Percentiles rank a stretch among this genome's conserved stretches.
These are phyloP conservation scores for Serendipita vermifera DNA, from an alignment of 768 basidiomycete species.

Conservation along the genomic window DNA sequence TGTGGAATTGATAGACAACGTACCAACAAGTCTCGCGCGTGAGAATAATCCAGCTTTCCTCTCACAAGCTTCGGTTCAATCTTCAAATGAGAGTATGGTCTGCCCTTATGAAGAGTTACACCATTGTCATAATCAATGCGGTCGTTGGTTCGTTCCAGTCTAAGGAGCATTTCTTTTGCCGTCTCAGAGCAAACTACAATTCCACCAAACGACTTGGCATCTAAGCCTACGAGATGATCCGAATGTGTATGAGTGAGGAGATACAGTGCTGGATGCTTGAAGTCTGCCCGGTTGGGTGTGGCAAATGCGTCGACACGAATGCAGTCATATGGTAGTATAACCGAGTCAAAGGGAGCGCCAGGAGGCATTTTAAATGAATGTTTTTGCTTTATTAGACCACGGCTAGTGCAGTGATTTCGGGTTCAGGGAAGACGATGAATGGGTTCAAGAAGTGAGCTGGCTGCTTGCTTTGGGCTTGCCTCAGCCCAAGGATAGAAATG, in stretches of 20 bases:
- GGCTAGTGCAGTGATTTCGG: too few relatives aligned
- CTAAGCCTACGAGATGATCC: conserved; percentile 71
- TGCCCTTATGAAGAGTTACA: conserved; percentile 35
- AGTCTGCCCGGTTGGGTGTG: conserved; percentile 27
- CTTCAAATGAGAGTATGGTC: conserved; percentile 58
- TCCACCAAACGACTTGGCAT: conserved; percentile 59
- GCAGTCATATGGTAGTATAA: conserved; percentile 59
- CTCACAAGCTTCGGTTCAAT: conserved; percentile 38
- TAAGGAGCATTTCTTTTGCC: conserved; percentile 75
- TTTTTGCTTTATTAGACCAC: too few relatives aligned
- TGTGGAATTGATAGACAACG: conserved; percentile 18
- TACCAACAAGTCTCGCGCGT: conserved; percentile 59
- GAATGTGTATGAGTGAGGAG: conserved; percentile 86
- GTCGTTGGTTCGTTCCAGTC: conserved; percentile 58
- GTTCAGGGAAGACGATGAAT: too few relatives aligned
- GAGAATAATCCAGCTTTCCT: conserved; percentile 36
- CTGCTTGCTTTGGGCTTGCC: too few relatives aligned
- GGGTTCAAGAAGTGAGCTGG: too few relatives aligned
- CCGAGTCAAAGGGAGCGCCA: conserved; percentile 65
- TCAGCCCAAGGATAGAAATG: too few relatives aligned
- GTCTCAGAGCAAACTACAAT: conserved; percentile 66
- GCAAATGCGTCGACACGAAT: conserved; percentile 82
- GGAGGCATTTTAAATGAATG: conserved; percentile 55
- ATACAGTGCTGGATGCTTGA: conserved; percentile 34
- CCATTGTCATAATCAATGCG: conserved; percentile 44